A percentile compares a stretch with the other conserved stretches of the same genome.
phyloP scores from a whole-genome alignment of 2,329 filamentous ascomycete species.

The Colletotrichum tofieldiae region DNA sequence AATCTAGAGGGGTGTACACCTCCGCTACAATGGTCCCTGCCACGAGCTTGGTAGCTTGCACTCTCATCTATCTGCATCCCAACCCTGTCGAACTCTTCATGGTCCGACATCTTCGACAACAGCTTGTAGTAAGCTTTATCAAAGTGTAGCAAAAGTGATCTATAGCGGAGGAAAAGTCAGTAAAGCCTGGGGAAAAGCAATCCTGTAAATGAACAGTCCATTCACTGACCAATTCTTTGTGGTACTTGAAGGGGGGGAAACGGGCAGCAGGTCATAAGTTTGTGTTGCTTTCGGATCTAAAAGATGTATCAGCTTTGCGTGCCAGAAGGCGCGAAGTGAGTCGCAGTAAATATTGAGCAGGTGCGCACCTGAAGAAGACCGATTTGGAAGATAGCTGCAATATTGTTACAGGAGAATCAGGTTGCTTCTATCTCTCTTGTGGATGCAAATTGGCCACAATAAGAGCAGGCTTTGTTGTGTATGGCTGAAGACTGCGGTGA shows the following conservation, averaged over 20 bases:
- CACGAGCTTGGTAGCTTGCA: not conserved
- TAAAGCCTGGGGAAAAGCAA: not conserved
- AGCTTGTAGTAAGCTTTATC: not conserved
- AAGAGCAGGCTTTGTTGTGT: not conserved
- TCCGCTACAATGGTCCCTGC: not conserved
- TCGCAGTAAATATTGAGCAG: not conserved
- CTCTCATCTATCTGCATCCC: not conserved
- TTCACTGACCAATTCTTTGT: not conserved
- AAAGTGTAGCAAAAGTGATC: not conserved
- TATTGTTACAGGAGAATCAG: not conserved
- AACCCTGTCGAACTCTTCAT: not conserved
- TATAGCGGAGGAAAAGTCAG: not conserved
- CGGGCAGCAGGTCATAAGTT: no score
- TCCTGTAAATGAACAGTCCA: fast-evolving
- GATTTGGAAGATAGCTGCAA: not conserved
- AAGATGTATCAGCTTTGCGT: not conserved
- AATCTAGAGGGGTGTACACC: not conserved
- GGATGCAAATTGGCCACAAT: no score
- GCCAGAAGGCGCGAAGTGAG: no score
- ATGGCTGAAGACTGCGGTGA: not conserved
- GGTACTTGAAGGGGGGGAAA: not conserved
- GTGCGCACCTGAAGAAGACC: not conserved
- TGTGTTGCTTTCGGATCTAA: not conserved
- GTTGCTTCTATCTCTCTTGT: not conserved
- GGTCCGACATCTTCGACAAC: not conserved